Evolutionary conservation across 495 filamentous ascomycete genomes (phyloP).

Genomic region (Aspergillus mulundensis): DNA sequence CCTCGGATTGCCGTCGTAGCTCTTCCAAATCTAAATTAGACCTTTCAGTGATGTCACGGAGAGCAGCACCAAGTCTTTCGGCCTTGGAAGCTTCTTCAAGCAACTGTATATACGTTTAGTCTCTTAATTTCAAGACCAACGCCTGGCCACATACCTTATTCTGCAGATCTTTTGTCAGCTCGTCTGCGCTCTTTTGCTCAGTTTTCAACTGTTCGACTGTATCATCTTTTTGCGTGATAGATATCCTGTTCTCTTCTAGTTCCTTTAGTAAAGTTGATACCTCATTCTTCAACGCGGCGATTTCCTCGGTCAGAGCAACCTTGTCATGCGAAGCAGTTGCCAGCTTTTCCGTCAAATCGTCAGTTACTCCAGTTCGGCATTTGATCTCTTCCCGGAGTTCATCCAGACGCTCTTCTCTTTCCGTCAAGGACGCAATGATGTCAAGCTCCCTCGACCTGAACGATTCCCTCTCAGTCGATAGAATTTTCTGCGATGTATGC

Average conservation of each 20-base stretch:
- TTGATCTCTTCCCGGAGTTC: slow-evolving; percentile 27
- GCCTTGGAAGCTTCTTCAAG: slow-evolving; percentile 19
- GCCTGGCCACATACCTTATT: slow-evolving; percentile 24
- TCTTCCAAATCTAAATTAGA: slow-evolving; percentile 18
- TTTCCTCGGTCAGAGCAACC: slow-evolving; percentile 9
- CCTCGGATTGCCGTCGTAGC: slow-evolving; percentile 17
- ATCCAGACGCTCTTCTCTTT: slow-evolving; percentile 44
- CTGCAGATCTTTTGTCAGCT: slow-evolving; percentile 20
- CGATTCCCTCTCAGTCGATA: slow-evolving; percentile 25
- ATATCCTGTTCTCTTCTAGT: slow-evolving; percentile 15
- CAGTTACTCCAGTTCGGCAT: slow-evolving; percentile 19
- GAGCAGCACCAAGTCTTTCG: slow-evolving; percentile 18
- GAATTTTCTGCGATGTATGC: slow-evolving; percentile 18
- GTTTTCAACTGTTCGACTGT: slow-evolving; percentile 22
- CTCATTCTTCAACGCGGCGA: slow-evolving; percentile 18
- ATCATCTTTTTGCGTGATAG: slow-evolving; percentile 26
- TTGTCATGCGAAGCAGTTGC: slow-evolving; percentile 22
- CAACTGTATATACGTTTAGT: slow-evolving; percentile 12
- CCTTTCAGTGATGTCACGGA: slow-evolving; percentile 22
- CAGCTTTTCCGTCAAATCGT: slow-evolving; percentile 14
- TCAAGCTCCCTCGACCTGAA: slow-evolving; percentile 39
- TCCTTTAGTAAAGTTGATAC: slow-evolving; percentile 12
- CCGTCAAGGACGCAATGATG: slow-evolving; percentile 41
- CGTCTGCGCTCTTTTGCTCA: slow-evolving; percentile 18
- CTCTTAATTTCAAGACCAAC: neutral